Evolutionary conservation across 1,284 basidiomycete genomes (phyloP).

Genomic region (Apiotrichum veenhuisii): DNA sequence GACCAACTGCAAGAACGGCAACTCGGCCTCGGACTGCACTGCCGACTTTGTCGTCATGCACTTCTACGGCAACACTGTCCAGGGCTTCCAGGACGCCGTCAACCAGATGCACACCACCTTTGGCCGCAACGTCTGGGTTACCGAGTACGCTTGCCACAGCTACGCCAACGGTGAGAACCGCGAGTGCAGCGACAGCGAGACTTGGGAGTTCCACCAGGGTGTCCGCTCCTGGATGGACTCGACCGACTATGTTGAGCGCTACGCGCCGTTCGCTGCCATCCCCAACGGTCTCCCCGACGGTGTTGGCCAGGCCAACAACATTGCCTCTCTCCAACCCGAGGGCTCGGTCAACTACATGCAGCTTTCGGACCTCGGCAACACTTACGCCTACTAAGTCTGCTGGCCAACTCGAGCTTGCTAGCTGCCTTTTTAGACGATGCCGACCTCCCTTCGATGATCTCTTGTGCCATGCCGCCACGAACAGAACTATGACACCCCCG

Average conservation of each 20-base stretch:
- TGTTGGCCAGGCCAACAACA: not conserved
- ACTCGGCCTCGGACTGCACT: constrained; percentile 30
- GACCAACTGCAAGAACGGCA: constrained; percentile 49
- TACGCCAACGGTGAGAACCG: constrained; percentile 58
- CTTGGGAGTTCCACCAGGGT: constrained; percentile 55
- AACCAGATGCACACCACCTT: constrained; percentile 39
- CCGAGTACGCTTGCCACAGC: constrained; percentile 55
- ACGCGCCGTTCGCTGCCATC: constrained; percentile 60
- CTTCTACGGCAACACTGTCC: constrained; percentile 40
- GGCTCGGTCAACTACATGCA: not conserved
- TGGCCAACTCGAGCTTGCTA: too few relatives aligned
- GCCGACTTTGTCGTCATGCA: constrained; percentile 45
- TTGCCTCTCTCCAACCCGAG: too few relatives aligned
- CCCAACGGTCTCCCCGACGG: not conserved
- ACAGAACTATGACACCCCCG: not conserved
- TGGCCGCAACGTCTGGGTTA: constrained; percentile 41
- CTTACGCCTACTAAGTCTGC: not conserved
- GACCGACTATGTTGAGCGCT: constrained; percentile 57
- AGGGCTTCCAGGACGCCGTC: constrained; percentile 46
- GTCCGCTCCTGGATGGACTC: constrained; percentile 59
- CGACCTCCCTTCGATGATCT: not conserved
- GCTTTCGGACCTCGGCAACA: not conserved
- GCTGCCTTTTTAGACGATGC: too few relatives aligned
- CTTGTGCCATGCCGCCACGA: not conserved
- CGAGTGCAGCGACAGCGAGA: constrained; percentile 53